phyloP scores from a whole-genome alignment of 345 rosid species.

The Heritiera fomes region DNA sequence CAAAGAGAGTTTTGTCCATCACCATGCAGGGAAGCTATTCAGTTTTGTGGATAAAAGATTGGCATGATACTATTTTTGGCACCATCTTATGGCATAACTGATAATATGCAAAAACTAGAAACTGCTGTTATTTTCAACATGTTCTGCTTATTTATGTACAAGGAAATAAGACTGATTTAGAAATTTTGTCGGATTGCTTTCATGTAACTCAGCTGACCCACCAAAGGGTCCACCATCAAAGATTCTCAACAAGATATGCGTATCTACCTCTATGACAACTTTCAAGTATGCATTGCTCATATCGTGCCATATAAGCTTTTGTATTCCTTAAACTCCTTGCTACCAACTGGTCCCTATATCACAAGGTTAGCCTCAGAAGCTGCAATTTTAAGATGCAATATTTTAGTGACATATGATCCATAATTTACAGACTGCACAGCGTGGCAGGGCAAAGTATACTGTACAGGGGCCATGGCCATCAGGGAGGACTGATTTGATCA shows the following conservation, averaged over 20 bases:
- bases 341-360: conserved; percentile 8
- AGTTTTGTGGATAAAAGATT: neutral
- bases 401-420: neutral
- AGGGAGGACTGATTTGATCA: neutral
- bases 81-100: neutral
- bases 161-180: neutral
- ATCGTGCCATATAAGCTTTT: neutral
- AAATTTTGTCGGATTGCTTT: conserved; percentile 11
- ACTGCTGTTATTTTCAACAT: neutral
- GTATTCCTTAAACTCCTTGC: neutral
- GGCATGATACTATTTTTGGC: neutral
- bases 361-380: conserved; percentile 13
- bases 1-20: neutral
- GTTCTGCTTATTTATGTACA: neutral
- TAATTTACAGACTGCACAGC: neutral
- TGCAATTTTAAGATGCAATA: neutral
- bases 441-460: conserved; percentile 15
- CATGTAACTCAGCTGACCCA: conserved; percentile 9
- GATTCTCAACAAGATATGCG: conserved; percentile 3
- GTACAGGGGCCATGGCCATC: conserved; percentile 16
- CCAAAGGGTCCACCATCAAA: conserved; percentile 11
- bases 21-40: neutral
- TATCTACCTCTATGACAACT: conserved; percentile 21
- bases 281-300: neutral
- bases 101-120: conserved; percentile 1